Percentiles rank a stretch among this genome's conserved stretches.
Conservation (phyloP, 805 yeast species). For the Starmerella ratchasimensis region DNA sequence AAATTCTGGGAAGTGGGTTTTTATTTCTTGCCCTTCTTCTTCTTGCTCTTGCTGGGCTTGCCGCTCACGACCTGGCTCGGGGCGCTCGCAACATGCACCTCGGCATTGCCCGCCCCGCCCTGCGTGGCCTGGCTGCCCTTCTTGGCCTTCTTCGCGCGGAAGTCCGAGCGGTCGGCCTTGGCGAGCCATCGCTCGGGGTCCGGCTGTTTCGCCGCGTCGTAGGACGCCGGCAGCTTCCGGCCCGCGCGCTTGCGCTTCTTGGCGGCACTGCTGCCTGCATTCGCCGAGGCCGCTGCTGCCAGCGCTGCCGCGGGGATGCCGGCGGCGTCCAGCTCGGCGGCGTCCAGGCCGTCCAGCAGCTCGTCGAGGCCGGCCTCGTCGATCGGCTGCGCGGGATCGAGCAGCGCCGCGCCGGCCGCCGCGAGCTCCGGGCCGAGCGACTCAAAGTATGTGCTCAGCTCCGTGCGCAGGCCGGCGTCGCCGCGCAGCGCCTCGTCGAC, state of each 20-base stretch:
- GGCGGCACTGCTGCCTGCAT: too few species aligned
- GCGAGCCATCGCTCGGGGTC: conserved; percentile 89
- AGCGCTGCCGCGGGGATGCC: too few species aligned
- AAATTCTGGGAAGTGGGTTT: background rate
- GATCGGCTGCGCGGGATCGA: conserved; percentile 1
- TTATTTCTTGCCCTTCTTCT: conserved; percentile 27
- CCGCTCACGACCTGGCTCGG: conserved; percentile 10
- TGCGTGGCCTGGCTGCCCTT: conserved; percentile 36
- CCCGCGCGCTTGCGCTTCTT: conserved; percentile 23
- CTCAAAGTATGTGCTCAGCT: background rate
- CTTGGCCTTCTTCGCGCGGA: conserved; percentile 59
- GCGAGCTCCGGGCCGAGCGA: background rate
- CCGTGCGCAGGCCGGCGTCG: too few species aligned
- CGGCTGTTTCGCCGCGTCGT: conserved; percentile 29
- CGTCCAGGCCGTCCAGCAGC: conserved; percentile 21
- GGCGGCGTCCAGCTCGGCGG: conserved; percentile 4
- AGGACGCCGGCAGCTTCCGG: conserved; percentile 30
- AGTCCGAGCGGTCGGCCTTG: conserved; percentile 67
- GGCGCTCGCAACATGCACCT: conserved; percentile 1
- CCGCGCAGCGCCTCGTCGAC: background rate
- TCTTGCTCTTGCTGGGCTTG: conserved; percentile 22
- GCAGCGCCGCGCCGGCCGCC: conserved; percentile 3
- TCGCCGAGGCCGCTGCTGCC: too few species aligned
- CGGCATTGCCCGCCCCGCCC: conserved; percentile 22
- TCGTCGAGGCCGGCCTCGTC: conserved; percentile 2